Percentiles rank a stretch among this genome's conserved stretches.
These are phyloP conservation scores for Mycena metata DNA, from an alignment of 768 basidiomycete genomes.

Conservation along the genomic window DNA sequence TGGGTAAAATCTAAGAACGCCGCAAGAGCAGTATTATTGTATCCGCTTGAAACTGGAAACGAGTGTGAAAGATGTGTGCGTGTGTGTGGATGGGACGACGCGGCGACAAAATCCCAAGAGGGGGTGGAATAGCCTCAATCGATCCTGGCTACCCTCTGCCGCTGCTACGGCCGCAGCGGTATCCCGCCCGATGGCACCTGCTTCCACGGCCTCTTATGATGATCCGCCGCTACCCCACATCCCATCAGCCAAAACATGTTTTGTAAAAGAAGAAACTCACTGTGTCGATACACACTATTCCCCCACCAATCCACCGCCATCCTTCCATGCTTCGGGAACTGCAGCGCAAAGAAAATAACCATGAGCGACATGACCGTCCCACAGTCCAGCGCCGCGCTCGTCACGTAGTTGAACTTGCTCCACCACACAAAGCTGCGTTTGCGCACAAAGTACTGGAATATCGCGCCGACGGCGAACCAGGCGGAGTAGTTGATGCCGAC, in stretches of 20 bases:
- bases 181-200: conserved; percentile 63
- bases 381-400: too few species aligned
- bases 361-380: conserved; percentile 75
- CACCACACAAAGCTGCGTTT: too few species aligned
- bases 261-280: conserved; percentile 54
- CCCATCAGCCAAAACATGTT: conserved; percentile 1
- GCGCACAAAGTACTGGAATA: too few species aligned
- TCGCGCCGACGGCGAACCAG: too few species aligned
- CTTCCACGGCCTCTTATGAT: conserved; percentile 53
- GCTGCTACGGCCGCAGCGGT: too few species aligned
- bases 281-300: conserved; percentile 69
- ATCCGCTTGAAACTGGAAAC: too few species aligned
- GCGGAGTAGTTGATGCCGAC: too few species aligned
- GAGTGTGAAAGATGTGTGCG: background rate
- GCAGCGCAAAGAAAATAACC: conserved; percentile 85
- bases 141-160: too few species aligned
- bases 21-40: too few species aligned
- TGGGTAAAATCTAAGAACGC: too few species aligned
- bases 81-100: too few species aligned
- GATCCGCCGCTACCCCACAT: conserved; percentile 65
- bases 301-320: conserved; percentile 81
- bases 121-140: background rate
- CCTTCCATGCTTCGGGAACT: conserved; percentile 69
- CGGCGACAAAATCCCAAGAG: background rate
- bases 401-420: too few species aligned